Evolutionary conservation across 306 rosid species (phyloP), one percentile per base, ranked within the genome.

Genomic region (Trifolium dubium): DNA sequence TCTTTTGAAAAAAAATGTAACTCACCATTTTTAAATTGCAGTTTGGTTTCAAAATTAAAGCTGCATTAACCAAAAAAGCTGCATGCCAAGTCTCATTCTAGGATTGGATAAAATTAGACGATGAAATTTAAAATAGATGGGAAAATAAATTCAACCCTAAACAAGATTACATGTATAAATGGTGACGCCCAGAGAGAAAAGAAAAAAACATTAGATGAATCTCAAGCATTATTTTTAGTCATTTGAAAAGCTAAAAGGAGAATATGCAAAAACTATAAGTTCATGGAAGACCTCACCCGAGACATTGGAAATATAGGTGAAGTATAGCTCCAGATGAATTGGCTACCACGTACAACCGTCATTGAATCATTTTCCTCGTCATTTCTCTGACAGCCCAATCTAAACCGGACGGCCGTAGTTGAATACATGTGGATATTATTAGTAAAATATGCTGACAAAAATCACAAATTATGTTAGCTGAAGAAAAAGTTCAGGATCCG

Each of bases 401-500:
- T 80, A 64, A 89, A 87, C 62, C 89, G 89, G 70, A 89, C 83
- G 37, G 90, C 87, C 70, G 65, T 78, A 14, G 90, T 69, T 7
- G 96, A 87, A 80, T 85, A 89, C 74, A 87, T 80, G 35, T 92
- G 96, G 44, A 28, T 18, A 54, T 85, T 88, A 12, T 46, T 6
- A 82, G 88, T 89, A 81, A 90, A 86, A 73, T 72, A 90, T 51
- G 88, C 92, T 90, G 88, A 83, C 55, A 69, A 46, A 1, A 4
- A n/a, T n/a, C 39, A 35, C 39, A 35, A 35, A 5, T 35, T 6
- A 4, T 35, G 6, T 35, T 8, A 5, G 1, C n/a, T n/a, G n/a
- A n/a, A 43, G 54, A 30, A 78, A 72, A 77, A 46, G 70, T 74
- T 63, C 23, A n/a, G n/a, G n/a, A n/a, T n/a, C n/a, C n/a, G n/a